Conservation (phyloP, 495 filamentous ascomycete species). For the Diplogelasinospora grovesii region DNA sequence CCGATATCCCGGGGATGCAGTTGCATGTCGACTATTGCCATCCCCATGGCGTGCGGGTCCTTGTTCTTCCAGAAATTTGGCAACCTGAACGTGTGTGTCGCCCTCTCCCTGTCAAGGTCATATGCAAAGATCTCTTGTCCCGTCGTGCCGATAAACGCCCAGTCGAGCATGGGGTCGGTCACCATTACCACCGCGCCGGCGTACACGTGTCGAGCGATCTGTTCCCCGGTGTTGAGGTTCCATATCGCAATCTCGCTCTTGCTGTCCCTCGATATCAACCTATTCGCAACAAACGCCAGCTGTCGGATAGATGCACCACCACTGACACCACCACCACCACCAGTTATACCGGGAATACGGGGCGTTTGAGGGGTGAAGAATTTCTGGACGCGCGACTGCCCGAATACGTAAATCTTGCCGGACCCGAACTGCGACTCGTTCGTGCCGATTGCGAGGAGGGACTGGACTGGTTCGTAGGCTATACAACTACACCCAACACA, state of each 20-base stretch:
- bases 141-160: slow-evolving; percentile 72
- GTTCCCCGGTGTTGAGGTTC: slow-evolving; percentile 56
- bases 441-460: slow-evolving; percentile 88
- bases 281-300: slow-evolving; percentile 53
- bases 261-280: slow-evolving; percentile 73
- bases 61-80: slow-evolving; percentile 76
- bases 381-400: slow-evolving; percentile 70
- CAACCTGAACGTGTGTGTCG: slow-evolving; percentile 71
- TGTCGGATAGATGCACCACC: slow-evolving; percentile 30
- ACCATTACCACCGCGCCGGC: slow-evolving; percentile 64
- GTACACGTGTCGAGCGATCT: slow-evolving; percentile 58
- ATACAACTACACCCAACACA: slow-evolving; percentile 54
- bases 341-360: no score
- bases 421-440: slow-evolving; percentile 69
- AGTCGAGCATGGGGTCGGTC: slow-evolving; percentile 85
- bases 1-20: slow-evolving; percentile 91
- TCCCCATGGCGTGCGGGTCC: slow-evolving; percentile 36
- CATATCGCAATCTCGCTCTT: slow-evolving; percentile 78
- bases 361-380: slow-evolving; percentile 60
- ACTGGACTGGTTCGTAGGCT: slow-evolving; percentile 89
- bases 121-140: slow-evolving; percentile 81
- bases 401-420: slow-evolving; percentile 86
- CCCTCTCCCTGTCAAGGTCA: slow-evolving; percentile 73
- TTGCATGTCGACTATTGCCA: slow-evolving; percentile 56
- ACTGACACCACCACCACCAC: no score